Evolutionary conservation across 257 asterid species (phyloP).

Genomic region (Solanum pinnatisectum): DNA sequence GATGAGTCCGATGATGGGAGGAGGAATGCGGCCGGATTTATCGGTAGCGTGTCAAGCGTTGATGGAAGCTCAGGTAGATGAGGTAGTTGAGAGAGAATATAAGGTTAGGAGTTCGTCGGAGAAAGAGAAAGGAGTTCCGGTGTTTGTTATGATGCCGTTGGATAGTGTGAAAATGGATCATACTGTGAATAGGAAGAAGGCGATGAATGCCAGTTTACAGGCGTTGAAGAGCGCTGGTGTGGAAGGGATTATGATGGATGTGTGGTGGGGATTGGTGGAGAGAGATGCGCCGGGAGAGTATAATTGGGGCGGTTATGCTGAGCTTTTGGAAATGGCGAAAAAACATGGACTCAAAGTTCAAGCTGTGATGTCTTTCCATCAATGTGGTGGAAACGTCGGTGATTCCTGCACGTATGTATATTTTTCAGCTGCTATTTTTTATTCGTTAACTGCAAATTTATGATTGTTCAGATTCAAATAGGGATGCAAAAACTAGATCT

Average conservation of each 20-base stretch:
- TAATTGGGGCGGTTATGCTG: slow-evolving; percentile 84
- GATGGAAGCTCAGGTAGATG: slow-evolving; percentile 20
- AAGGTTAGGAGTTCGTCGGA: slow-evolving; percentile 11
- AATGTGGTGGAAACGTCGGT: slow-evolving; percentile 97
- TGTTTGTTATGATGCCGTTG: slow-evolving; percentile 95
- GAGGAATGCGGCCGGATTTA: slow-evolving; percentile 47
- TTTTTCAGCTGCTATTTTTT: neutral
- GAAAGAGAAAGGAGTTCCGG: slow-evolving; percentile 63
- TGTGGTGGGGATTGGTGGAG: slow-evolving; percentile 98
- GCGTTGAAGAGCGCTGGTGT: slow-evolving; percentile 96
- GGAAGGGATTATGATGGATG: slow-evolving; percentile 98
- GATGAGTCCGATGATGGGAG: slow-evolving; percentile 44
- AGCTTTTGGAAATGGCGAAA: slow-evolving; percentile 86
- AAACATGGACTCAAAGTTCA: slow-evolving; percentile 89
- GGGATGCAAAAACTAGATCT: neutral
- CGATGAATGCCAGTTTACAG: slow-evolving; percentile 90
- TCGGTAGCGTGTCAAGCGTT: slow-evolving; percentile 77
- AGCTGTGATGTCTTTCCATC: slow-evolving; percentile 97
- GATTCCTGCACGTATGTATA: slow-evolving; percentile 82
- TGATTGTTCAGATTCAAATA: neutral
- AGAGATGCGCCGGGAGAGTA: slow-evolving; percentile 68
- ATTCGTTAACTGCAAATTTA: neutral
- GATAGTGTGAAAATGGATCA: slow-evolving; percentile 87
- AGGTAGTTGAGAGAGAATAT: slow-evolving; percentile 9
- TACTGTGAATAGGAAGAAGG: slow-evolving; percentile 81